A percentile compares a stretch with the other conserved stretches of the same genome.
Conservation (phyloP, 371 early-diverging fungal genomes). For the Mortierella sp. region DNA sequence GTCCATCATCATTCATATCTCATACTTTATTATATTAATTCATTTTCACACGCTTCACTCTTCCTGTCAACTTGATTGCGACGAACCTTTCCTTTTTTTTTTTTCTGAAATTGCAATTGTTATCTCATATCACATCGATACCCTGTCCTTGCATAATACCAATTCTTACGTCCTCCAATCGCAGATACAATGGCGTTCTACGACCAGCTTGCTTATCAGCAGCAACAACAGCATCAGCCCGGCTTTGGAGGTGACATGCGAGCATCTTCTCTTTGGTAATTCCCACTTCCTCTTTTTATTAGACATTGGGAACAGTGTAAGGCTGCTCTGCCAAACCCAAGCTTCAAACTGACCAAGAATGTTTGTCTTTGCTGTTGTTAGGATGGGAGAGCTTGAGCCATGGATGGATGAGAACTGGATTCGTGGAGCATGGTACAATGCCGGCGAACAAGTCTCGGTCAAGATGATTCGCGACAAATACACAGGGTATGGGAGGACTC, state of each 20-base stretch:
- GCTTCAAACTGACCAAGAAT: neutral
- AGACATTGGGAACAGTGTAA: neutral
- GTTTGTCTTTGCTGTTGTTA: slow-evolving; percentile 13
- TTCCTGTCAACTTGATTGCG: neutral
- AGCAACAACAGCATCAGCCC: slow-evolving; percentile 32
- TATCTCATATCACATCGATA: neutral
- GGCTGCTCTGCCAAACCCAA: neutral
- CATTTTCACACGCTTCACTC: neutral
- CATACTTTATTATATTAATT: neutral
- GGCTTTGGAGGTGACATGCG: slow-evolving; percentile 30
- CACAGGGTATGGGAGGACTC: slow-evolving; percentile 63
- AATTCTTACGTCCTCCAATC: neutral
- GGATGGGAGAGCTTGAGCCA: slow-evolving; percentile 88
- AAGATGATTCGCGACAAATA: slow-evolving; percentile 91
- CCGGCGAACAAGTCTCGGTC: slow-evolving; percentile 81
- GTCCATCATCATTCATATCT: neutral
- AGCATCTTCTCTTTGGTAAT: slow-evolving; percentile 36
- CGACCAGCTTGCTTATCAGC: slow-evolving; percentile 45
- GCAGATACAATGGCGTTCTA: slow-evolving; percentile 35
- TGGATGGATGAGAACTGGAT: slow-evolving; percentile 90
- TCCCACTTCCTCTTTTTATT: neutral
- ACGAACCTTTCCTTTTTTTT: neutral
- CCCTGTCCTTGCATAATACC: neutral
- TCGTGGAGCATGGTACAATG: slow-evolving; percentile 72
- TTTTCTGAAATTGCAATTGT: neutral